Conservation (phyloP, 2,329 filamentous ascomycete species). For the Cordyceps cicadae region DNA sequence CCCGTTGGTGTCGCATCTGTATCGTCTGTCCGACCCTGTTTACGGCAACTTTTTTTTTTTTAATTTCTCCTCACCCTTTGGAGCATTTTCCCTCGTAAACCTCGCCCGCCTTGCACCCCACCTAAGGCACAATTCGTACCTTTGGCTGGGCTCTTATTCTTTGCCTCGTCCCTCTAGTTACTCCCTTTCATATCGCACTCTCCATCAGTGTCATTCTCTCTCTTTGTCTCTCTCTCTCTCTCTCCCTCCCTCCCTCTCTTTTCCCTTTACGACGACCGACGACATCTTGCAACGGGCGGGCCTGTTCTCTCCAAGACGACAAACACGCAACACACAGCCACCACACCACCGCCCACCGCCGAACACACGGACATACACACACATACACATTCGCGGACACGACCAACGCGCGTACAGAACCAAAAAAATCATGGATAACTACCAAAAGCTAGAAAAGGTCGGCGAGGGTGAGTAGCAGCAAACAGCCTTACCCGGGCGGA, state of each 20-base stretch:
- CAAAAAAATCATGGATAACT: conserved; percentile 68
- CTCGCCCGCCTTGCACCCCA: conserved; percentile 6
- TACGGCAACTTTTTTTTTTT: not conserved
- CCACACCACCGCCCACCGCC: not conserved
- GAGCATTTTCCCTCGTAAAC: not conserved
- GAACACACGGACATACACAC: not conserved
- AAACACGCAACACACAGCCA: not conserved
- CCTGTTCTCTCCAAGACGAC: not conserved
- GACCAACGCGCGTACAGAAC: conserved; percentile 3
- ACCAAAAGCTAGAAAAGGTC: conserved; percentile 94
- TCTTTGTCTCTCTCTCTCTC: not conserved
- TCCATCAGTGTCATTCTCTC: not conserved
- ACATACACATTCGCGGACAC: not conserved
- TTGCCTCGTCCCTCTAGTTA: not conserved
- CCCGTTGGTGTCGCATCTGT: not conserved
- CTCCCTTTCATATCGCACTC: not conserved
- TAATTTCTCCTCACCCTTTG: conserved; percentile 1
- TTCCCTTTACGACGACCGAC: not conserved
- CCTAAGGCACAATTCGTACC: conserved; percentile 4
- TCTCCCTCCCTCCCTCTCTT: not conserved
- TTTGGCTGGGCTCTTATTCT: not conserved
- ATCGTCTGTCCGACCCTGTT: not conserved
- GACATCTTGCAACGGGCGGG: conserved; percentile 1
- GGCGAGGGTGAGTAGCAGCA: conserved; percentile 64
- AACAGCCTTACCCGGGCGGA: not conserved